Base-by-base conservation (phyloP, 2,329 filamentous ascomycete species). In the Sporothrix schenckii region DNA sequence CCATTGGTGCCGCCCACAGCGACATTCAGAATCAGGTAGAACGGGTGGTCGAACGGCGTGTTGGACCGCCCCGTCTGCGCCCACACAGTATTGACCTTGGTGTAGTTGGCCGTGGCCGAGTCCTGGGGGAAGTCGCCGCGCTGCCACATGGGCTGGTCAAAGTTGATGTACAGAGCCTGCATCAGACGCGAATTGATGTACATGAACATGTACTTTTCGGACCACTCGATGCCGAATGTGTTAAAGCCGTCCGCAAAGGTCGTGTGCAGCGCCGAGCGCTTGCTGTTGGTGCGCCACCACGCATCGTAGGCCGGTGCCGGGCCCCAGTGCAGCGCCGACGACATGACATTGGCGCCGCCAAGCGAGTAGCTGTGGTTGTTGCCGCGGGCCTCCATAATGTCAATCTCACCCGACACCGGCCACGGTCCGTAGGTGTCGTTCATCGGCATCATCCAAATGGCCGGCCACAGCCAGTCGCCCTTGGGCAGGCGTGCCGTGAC, bases 401-500 rank as follows among this genome's bases (percentile, higher is more conserved):
- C 92, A 67, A 96, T 95, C 80, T 95, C 92, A 60, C 92, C 92
- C 10, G 91, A 93, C 9, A 83, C 80, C 1, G 92, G 92, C 92
- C 92, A 96, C 0, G 84, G 76, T 0, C 92, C 92, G 77, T 95
- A 96, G 0, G 83, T 88, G 69, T 88, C 84, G 56, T 89, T 83
- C 61, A 87, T 88, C 1, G 92, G 92, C 83, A 95, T 83, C 91
- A 96, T 92, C 91, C 91, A 94, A 76, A 96, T 94, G n/a, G 92
- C 92, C 2, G 92, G 92, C 92, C 92, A 95, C 13, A 96, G 85
- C 92, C 92, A 95, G 81, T 95, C 92, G 69, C 92, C 92, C 63
- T 83, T 79, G 4, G 92, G 92, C 39, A 95, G 81, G 80, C 90
- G 90, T 34, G 92, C 92, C 1, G 86, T 88, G 5, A 96, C 92